Evolutionary conservation across 176 grass and related monocot species (phyloP).

Genomic region (Lolium rigidum): DNA sequence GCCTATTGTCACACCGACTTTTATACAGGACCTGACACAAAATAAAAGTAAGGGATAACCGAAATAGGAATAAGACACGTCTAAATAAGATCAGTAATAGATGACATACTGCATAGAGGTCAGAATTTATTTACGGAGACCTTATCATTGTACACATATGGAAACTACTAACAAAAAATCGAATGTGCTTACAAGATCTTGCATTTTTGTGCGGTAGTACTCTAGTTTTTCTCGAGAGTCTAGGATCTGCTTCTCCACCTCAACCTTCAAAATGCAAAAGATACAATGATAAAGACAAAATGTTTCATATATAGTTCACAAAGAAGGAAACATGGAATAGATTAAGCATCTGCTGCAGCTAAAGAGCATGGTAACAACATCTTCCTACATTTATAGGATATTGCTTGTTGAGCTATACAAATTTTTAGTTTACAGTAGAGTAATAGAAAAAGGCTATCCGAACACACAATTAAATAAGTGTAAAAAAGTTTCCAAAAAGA

Average conservation of each 20-base stretch:
- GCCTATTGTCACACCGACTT: slow-evolving; percentile 98
- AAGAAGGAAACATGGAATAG: neutral
- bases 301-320: slow-evolving; percentile 10
- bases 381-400: slow-evolving; percentile 8
- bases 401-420: slow-evolving; percentile 20
- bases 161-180: slow-evolving; percentile 41
- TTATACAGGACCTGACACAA: slow-evolving; percentile 84
- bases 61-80: neutral
- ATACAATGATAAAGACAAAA: neutral
- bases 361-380: slow-evolving; percentile 4
- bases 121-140: slow-evolving; percentile 29
- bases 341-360: slow-evolving; percentile 14
- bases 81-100: slow-evolving; percentile 4
- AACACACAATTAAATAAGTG: neutral
- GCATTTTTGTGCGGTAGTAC: slow-evolving; percentile 93
- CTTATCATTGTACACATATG: slow-evolving; percentile 24
- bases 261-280: slow-evolving; percentile 60
- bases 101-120: neutral
- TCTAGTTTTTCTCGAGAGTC: slow-evolving; percentile 97
- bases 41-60: slow-evolving; percentile 37
- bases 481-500: neutral
- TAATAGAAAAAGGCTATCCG: neutral
- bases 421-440: neutral
- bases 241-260: slow-evolving; percentile 83
- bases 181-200: slow-evolving; percentile 88